Percentiles rank a stretch among this genome's conserved stretches.
Conservation (phyloP, 192 early-diverging fungal genomes). For the Mortierella claussenii region DNA sequence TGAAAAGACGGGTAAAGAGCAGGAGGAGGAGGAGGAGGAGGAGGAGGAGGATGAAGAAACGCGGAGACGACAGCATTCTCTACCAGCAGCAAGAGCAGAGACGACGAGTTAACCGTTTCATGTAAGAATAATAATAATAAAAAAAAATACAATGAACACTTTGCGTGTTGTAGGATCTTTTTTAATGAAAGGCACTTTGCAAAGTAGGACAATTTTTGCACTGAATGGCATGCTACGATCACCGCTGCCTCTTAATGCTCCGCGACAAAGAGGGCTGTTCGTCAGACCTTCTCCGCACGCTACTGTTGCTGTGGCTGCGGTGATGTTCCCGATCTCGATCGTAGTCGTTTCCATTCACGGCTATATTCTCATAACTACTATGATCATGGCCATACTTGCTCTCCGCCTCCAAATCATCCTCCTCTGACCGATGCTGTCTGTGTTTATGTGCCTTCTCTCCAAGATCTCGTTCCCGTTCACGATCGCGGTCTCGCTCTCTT, state of each 20-base stretch:
- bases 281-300: conserved; percentile 12
- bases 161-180: not conserved
- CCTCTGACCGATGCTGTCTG: conserved; percentile 4
- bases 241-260: conserved; percentile 31
- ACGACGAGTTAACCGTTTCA: too few species aligned
- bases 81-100: conserved; percentile 1
- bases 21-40: conserved; percentile 11
- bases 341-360: conserved; percentile 16
- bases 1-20: conserved; percentile 22
- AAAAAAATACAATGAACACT: not conserved
- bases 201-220: conserved; percentile 2
- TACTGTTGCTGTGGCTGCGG: not conserved
- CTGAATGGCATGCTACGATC: too few species aligned
- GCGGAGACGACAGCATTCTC: not conserved
- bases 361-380: conserved; percentile 5
- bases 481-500: conserved; percentile 11
- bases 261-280: conserved; percentile 7
- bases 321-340: conserved; percentile 8
- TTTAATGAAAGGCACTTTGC: too few species aligned
- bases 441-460: conserved; percentile 1
- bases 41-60: not conserved
- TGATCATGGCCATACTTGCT: too few species aligned
- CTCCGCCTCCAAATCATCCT: not conserved
- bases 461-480: conserved; percentile 7
- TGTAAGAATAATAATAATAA: conserved; percentile 10